These are phyloP conservation scores for Ammopiptanthus mongolicus DNA, from an alignment of 306 rosid species.

Conservation along the genomic window DNA sequence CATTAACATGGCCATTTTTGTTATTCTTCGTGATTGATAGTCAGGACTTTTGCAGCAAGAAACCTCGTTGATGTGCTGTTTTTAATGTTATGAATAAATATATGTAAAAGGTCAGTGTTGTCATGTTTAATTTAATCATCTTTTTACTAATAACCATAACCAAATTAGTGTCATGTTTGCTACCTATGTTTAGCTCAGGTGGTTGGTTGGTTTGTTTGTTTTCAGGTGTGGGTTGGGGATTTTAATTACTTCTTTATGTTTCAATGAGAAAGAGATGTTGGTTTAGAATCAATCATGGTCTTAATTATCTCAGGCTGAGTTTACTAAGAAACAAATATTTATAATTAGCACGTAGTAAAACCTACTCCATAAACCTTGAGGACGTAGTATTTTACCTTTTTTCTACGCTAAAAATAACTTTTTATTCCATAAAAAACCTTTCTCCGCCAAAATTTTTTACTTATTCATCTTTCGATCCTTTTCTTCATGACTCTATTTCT, in stretches of 20 bases:
- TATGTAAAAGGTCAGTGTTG: background rate
- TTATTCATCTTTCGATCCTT: no score
- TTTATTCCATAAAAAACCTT: no score
- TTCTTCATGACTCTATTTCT: no score
- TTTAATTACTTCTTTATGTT: background rate
- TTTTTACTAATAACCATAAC: background rate
- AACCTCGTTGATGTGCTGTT: constrained; percentile 3
- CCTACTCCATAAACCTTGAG: no score
- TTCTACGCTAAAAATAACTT: no score
- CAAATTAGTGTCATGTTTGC: background rate
- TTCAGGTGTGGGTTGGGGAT: background rate
- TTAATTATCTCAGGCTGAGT: background rate
- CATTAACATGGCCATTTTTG: no score
- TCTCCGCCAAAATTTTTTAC: no score
- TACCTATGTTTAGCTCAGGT: background rate
- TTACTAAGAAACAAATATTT: no score
- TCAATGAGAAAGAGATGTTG: background rate
- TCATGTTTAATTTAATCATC: background rate
- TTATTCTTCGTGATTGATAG: background rate
- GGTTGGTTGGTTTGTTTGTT: background rate
- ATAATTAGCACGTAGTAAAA: no score
- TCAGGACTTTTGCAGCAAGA: background rate
- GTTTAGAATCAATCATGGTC: no score
- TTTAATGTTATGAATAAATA: background rate
- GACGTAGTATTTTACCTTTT: no score